phyloP scores from a whole-genome alignment of 1,284 basidiomycete species.

The Coniferiporia sulphurascens region DNA sequence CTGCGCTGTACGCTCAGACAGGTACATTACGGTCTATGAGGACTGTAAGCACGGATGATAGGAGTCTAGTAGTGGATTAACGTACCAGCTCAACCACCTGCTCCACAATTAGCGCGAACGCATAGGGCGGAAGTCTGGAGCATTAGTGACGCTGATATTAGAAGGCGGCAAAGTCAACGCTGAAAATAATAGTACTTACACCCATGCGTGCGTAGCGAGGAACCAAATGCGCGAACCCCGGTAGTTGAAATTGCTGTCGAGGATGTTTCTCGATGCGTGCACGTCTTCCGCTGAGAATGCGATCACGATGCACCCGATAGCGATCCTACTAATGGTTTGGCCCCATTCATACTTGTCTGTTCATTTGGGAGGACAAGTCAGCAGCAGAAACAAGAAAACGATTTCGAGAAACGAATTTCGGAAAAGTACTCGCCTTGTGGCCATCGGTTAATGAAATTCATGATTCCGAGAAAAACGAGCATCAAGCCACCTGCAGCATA shows the following conservation, averaged over 20 bases:
- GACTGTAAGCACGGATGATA: neutral
- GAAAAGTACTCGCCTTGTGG: neutral
- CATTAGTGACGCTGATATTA: neutral
- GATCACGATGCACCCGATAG: constrained; percentile 9
- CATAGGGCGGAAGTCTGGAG: constrained; percentile 12
- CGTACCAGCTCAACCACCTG: constrained; percentile 14
- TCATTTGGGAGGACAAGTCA: neutral
- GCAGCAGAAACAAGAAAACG: neutral
- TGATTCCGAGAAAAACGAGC: constrained; percentile 1
- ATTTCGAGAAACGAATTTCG: neutral
- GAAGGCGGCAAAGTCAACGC: neutral
- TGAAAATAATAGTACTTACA: constrained; percentile 3
- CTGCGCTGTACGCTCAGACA: constrained; percentile 1
- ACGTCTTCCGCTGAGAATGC: constrained; percentile 10
- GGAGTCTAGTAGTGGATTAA: neutral
- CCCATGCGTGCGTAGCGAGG: constrained; percentile 10
- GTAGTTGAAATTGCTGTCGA: constrained; percentile 7
- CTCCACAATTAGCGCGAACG: constrained; percentile 4
- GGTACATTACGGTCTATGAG: constrained; percentile 2
- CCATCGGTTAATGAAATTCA: constrained; percentile 10
- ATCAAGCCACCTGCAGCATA: constrained; percentile 12
- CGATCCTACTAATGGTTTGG: constrained; percentile 13
- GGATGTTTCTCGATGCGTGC: neutral
- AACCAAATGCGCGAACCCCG: constrained; percentile 15
- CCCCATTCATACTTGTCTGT: constrained; percentile 18